These are phyloP conservation scores for Dillenia suffruticosa DNA, from an alignment of 164 flowering plant genomes.

Conservation along the genomic window DNA sequence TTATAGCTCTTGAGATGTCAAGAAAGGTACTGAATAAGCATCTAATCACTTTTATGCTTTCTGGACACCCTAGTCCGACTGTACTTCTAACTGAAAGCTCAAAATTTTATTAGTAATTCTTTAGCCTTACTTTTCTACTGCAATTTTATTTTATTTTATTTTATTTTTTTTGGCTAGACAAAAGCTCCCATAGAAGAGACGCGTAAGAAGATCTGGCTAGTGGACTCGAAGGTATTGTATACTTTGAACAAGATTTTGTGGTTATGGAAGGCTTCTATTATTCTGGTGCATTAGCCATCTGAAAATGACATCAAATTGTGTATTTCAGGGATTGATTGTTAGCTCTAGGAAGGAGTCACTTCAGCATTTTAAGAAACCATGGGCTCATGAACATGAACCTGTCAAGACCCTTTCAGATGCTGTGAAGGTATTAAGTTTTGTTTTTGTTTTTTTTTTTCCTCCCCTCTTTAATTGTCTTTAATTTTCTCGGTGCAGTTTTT, in stretches of 20 bases:
- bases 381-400: constrained; percentile 88
- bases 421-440: constrained; percentile 55
- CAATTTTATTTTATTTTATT: background rate
- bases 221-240: constrained; percentile 77
- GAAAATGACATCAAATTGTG: background rate
- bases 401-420: constrained; percentile 45
- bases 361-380: constrained; percentile 77
- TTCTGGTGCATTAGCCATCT: background rate
- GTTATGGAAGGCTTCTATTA: background rate
- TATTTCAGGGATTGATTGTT: constrained; percentile 62
- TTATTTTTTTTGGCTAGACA: constrained; percentile 36
- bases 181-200: constrained; percentile 71
- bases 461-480: background rate
- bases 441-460: background rate
- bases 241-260: background rate
- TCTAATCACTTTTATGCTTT: background rate
- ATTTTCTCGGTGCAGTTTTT: background rate
- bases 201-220: constrained; percentile 91
- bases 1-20: constrained; percentile 84
- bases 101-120: too few species aligned
- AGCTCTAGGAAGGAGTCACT: constrained; percentile 59
- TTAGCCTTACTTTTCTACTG: background rate
- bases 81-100: too few species aligned
- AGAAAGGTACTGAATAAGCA: constrained; percentile 43
- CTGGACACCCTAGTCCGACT: too few species aligned